These are phyloP conservation scores for Alectoria sarmentosa DNA, from an alignment of 495 filamentous ascomycete species.

Conservation along the genomic window DNA sequence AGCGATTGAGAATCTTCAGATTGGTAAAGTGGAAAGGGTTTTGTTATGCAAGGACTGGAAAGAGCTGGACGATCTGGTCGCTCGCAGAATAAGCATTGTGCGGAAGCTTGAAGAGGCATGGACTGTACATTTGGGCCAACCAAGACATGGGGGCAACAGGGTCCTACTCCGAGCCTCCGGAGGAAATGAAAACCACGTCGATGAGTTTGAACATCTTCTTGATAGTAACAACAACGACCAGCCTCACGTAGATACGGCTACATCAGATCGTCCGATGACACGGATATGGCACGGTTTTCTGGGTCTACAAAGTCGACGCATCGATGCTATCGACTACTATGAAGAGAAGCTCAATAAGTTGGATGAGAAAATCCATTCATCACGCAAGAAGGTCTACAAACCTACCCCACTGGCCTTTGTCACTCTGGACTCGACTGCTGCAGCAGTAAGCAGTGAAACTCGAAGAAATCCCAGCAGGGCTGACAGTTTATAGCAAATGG, in stretches of 20 bases:
- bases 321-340: conserved; percentile 92
- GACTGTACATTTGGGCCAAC: conserved; percentile 58
- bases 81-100: conserved; percentile 55
- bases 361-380: conserved; percentile 65
- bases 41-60: conserved; percentile 84
- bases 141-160: conserved; percentile 12
- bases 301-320: conserved; percentile 59
- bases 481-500: conserved; percentile 60
- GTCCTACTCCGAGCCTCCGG: conserved; percentile 13
- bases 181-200: conserved; percentile 28
- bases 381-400: conserved; percentile 68
- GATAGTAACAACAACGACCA: conserved; percentile 34
- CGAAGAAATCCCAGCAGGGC: neutral
- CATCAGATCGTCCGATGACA: conserved; percentile 56
- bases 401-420: conserved; percentile 86
- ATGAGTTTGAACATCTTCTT: conserved; percentile 48
- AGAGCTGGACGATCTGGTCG: conserved; percentile 68
- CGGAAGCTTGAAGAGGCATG: conserved; percentile 79
- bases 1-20: conserved; percentile 77
- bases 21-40: conserved; percentile 90
- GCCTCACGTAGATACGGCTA: conserved; percentile 24
- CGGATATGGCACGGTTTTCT: conserved; percentile 77
- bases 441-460: conserved; percentile 39
- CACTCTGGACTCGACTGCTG: conserved; percentile 92
- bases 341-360: conserved; percentile 75